A percentile compares a stretch with the other conserved stretches of the same genome.
Evolutionary conservation across 1,139 yeast genomes (phyloP).

Genomic region (Debaryomyces singareniensis): DNA sequence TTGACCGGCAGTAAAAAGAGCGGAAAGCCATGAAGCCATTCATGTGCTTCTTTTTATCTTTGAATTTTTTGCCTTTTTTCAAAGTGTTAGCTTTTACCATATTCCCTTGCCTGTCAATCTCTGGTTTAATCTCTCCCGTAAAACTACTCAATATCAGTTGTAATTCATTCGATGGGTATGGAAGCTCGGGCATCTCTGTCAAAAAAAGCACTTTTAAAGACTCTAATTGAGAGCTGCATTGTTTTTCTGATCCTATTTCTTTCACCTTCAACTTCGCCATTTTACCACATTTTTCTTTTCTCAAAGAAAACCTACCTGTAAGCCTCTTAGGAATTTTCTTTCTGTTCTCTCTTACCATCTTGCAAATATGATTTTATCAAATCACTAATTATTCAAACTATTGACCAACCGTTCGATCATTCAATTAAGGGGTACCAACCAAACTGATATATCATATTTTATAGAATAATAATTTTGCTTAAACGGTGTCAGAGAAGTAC

Average conservation of each 20-base stretch:
- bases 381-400: no score
- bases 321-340: conserved; percentile 3
- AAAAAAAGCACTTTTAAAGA: conserved; percentile 5
- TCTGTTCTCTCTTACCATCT: conserved; percentile 1
- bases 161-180: conserved; percentile 6
- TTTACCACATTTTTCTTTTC: neutral
- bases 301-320: conserved; percentile 4
- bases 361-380: no score
- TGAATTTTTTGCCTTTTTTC: neutral
- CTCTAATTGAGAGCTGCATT: conserved; percentile 1
- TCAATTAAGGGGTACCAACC: no score
- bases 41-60: conserved; percentile 9
- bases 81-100: neutral
- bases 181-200: conserved; percentile 7
- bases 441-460: no score
- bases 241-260: neutral
- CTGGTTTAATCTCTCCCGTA: conserved; percentile 3
- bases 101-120: neutral
- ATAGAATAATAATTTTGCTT: no score
- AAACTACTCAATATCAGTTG: conserved; percentile 5
- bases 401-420: no score
- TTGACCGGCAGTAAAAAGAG: conserved; percentile 24
- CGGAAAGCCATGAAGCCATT: conserved; percentile 34
- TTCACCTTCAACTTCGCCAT: neutral
- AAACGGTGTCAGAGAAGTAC: no score